phyloP scores from a whole-genome alignment of 805 yeast genomes.

The Metschnikowia cubensis region DNA sequence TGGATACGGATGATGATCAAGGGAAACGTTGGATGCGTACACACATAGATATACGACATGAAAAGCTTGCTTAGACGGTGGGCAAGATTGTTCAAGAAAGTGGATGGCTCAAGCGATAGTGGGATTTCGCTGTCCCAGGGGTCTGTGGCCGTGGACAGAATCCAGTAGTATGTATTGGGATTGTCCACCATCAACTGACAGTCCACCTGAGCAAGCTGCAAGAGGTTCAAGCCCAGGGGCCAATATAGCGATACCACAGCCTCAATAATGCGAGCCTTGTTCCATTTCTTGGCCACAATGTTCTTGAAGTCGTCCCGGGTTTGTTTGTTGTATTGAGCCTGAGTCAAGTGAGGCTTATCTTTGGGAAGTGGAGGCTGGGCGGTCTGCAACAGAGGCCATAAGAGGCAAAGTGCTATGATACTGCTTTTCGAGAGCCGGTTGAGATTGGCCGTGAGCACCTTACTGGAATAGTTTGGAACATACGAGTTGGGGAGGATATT shows the following conservation, averaged over 20 bases:
- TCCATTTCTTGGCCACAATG: slow-evolving; percentile 15
- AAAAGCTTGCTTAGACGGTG: slow-evolving; percentile 48
- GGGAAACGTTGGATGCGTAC: slow-evolving; percentile 62
- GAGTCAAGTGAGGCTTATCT: slow-evolving; percentile 5
- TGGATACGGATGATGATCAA: slow-evolving; percentile 61
- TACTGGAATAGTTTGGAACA: slow-evolving; percentile 28
- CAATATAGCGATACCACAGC: slow-evolving; percentile 48
- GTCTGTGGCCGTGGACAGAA: slow-evolving; percentile 44
- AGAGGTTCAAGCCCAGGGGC: slow-evolving; percentile 53
- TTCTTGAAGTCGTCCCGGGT: slow-evolving; percentile 10
- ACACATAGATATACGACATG: slow-evolving; percentile 61
- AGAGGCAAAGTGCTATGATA: slow-evolving; percentile 26
- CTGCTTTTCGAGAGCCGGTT: slow-evolving; percentile 30
- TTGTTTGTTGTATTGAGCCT: slow-evolving; percentile 6
- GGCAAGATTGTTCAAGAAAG: slow-evolving; percentile 47
- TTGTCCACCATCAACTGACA: slow-evolving; percentile 60
- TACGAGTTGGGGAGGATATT: slow-evolving; percentile 39
- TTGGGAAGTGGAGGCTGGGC: slow-evolving; percentile 20
- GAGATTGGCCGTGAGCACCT: slow-evolving; percentile 21
- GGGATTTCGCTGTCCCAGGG: slow-evolving; percentile 26
- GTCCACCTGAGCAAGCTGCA: slow-evolving; percentile 70
- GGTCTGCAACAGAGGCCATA: slow-evolving; percentile 32
- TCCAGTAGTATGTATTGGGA: slow-evolving; percentile 47
- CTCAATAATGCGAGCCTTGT: slow-evolving; percentile 38
- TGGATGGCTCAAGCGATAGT: slow-evolving; percentile 46